Conservation (phyloP, 2,329 filamentous ascomycete species). For the Aspergillus quadricinctus region DNA sequence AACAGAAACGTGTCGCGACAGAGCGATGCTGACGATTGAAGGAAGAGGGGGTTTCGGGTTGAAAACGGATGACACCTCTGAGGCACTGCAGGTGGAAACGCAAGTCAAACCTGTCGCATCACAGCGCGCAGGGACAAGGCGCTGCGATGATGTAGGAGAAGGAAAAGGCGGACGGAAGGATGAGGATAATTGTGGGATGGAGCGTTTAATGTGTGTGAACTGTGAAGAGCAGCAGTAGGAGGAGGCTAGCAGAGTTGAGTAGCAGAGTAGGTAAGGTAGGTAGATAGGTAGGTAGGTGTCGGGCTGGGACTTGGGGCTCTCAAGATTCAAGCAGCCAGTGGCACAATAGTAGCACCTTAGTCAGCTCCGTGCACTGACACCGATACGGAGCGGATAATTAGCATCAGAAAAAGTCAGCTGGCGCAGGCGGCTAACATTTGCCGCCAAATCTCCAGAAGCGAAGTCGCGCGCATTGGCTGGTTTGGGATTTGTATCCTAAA, state of each 20-base stretch:
- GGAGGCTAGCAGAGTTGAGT: not conserved
- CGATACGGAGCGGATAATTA: too few species aligned
- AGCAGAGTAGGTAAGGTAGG: not conserved
- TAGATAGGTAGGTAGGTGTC: not conserved
- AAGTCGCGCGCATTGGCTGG: not conserved
- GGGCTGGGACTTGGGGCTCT: not conserved
- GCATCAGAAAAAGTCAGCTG: not conserved
- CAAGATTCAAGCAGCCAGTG: not conserved
- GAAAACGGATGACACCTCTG: not conserved
- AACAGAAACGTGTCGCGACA: constrained; percentile 1
- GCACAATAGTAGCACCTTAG: not conserved
- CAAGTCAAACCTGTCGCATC: constrained; percentile 21
- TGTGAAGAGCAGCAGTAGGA: too few species aligned
- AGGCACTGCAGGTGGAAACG: constrained; percentile 8
- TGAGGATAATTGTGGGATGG: not conserved
- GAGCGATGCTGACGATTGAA: not conserved
- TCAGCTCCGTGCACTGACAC: not conserved
- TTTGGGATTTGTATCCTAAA: not conserved
- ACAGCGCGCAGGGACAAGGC: constrained; percentile 17
- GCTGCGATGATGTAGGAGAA: constrained; percentile 6
- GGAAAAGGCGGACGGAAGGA: constrained; percentile 1
- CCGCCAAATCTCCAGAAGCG: not conserved
- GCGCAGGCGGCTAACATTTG: not conserved
- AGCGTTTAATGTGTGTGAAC: not conserved
- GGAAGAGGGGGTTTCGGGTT: not conserved